A percentile compares a stretch with the other conserved stretches of the same genome.
phyloP scores from a whole-genome alignment of 345 rosid species.

The Acer campestre region DNA sequence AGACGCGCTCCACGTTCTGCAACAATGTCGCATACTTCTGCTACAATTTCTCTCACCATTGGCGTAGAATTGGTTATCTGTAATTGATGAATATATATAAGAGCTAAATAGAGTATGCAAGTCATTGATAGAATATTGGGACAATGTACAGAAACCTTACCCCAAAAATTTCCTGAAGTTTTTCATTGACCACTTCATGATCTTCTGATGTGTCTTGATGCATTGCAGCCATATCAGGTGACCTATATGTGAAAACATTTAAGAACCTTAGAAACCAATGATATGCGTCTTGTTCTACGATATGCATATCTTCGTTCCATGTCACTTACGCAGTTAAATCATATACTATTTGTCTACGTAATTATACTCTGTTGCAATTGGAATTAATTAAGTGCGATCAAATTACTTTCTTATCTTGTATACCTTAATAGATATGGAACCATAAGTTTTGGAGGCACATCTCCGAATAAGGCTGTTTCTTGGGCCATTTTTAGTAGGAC shows the following conservation, averaged over 20 bases:
- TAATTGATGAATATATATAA: not conserved
- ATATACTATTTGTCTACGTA: not conserved
- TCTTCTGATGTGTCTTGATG: slow-evolving; percentile 69
- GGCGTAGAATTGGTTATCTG: slow-evolving; percentile 51
- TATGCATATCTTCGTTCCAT: too few species aligned
- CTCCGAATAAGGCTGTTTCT: slow-evolving; percentile 64
- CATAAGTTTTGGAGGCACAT: slow-evolving; percentile 49
- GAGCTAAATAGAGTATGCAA: not conserved
- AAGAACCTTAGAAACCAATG: not conserved
- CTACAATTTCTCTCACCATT: slow-evolving; percentile 53
- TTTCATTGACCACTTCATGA: slow-evolving; percentile 41
- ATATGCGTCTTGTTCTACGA: not conserved
- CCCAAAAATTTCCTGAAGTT: slow-evolving; percentile 57
- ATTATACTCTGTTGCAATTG: not conserved
- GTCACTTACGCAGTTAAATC: not conserved
- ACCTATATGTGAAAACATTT: slow-evolving; percentile 26
- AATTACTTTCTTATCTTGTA: not conserved
- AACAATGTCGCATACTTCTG: slow-evolving; percentile 63
- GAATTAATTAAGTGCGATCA: too few species aligned
- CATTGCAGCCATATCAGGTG: slow-evolving; percentile 74
- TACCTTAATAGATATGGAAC: slow-evolving; percentile 60
- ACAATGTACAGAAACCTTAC: slow-evolving; percentile 22
- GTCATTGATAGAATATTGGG: not conserved
- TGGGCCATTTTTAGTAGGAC: slow-evolving; percentile 60
- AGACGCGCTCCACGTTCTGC: slow-evolving; percentile 70